These are phyloP conservation scores for Cyclaneusma minus DNA, from an alignment of 2,329 filamentous ascomycete species.

Conservation along the genomic window DNA sequence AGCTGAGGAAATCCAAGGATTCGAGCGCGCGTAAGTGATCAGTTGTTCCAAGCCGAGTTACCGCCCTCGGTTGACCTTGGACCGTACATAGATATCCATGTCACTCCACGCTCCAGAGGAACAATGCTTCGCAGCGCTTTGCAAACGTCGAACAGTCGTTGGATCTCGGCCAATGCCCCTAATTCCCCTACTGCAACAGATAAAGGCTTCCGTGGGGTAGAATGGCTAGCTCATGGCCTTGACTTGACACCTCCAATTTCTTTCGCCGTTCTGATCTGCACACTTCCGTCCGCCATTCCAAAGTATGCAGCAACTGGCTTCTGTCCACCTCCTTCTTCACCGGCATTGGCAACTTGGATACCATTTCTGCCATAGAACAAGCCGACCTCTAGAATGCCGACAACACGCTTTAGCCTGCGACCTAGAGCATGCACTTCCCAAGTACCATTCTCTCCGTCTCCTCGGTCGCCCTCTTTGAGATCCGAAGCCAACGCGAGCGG, in stretches of 20 bases:
- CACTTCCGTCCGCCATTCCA: slow-evolving; percentile 65
- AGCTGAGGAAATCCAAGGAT: no score
- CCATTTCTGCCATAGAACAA: slow-evolving; percentile 79
- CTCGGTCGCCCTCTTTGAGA: slow-evolving; percentile 24
- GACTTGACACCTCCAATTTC: slow-evolving; percentile 15
- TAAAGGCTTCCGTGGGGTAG: no score
- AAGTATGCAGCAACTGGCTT: slow-evolving; percentile 93
- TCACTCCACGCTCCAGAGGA: no score
- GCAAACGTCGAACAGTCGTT: no score
- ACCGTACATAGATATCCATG: no score
- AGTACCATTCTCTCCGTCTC: slow-evolving; percentile 44
- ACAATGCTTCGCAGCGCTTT: no score
- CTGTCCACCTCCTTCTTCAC: slow-evolving; percentile 54
- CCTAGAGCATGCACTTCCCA: slow-evolving; percentile 74
- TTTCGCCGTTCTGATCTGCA: slow-evolving; percentile 34
- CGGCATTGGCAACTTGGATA: slow-evolving; percentile 43
- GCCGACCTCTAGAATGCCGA: slow-evolving; percentile 82
- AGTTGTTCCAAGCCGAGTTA: no score
- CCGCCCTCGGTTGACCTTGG: no score
- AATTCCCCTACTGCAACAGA: no score
- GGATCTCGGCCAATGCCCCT: no score
- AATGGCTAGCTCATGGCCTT: slow-evolving; percentile 7
- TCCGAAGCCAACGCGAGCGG: slow-evolving; percentile 51
- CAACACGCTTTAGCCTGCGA: slow-evolving; percentile 60
- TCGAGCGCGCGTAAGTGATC: no score